Percentiles rank a stretch among this genome's conserved stretches.
These are phyloP conservation scores for Termitomyces sp. DNA, from an alignment of 768 basidiomycete species.

Conservation along the genomic window DNA sequence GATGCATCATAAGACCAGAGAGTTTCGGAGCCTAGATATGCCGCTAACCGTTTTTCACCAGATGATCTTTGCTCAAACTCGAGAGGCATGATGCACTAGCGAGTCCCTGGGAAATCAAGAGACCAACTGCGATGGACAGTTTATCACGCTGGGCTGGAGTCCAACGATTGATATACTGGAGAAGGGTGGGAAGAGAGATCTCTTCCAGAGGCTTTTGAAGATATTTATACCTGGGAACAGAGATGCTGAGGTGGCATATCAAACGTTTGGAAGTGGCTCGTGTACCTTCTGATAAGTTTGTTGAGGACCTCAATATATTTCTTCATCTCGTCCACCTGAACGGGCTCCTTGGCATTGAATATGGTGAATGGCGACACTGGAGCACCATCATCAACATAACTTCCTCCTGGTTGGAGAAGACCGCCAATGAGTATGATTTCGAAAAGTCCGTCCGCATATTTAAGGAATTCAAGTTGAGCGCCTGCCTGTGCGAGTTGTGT, in stretches of 20 bases:
- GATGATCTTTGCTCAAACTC: conserved; percentile 87
- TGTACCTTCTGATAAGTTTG: conserved; percentile 89
- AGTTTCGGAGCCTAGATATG: not conserved
- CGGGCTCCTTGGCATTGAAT: conserved; percentile 76
- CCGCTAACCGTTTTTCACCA: conserved; percentile 84
- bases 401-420: conserved; percentile 94
- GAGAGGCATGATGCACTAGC: conserved; percentile 74
- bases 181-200: conserved; percentile 71
- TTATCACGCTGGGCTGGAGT: conserved; percentile 72
- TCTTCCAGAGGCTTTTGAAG: conserved; percentile 96
- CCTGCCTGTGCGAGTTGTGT: conserved; percentile 90
- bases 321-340: conserved; percentile 82
- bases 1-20: not conserved
- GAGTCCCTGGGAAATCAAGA: conserved; percentile 82
- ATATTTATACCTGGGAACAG: conserved; percentile 83
- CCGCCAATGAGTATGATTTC: conserved; percentile 95
- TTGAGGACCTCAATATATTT: conserved; percentile 93
- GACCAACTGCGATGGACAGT: conserved; percentile 75
- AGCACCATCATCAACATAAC: conserved; percentile 83
- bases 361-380: conserved; percentile 87
- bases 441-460: conserved; percentile 96
- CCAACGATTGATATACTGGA: conserved; percentile 93
- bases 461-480: conserved; percentile 89
- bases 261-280: not conserved
- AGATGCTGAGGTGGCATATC: not conserved